phyloP scores from a whole-genome alignment of 106 monocot genomes.

The Chionographis japonica region DNA sequence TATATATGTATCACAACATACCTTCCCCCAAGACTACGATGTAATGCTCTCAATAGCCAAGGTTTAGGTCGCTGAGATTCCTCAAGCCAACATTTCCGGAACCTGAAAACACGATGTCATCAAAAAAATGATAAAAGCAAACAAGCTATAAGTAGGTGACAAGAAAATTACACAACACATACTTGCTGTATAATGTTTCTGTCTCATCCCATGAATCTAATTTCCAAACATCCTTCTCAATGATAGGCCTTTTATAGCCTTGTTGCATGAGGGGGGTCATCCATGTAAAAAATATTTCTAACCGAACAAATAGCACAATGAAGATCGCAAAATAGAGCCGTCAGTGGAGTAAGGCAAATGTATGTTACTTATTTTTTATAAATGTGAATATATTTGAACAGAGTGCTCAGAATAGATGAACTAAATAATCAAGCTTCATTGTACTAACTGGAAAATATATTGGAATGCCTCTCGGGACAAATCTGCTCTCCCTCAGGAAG shows the following conservation, averaged over 20 bases:
- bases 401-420: too few relatives aligned
- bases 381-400: too few relatives aligned
- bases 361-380: neutral
- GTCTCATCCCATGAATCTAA: conserved; percentile 97
- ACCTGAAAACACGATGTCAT: conserved; percentile 36
- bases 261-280: conserved; percentile 90
- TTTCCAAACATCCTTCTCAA: conserved; percentile 98
- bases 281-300: conserved; percentile 85
- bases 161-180: conserved; percentile 2
- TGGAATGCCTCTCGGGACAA: conserved; percentile 83
- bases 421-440: neutral
- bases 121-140: neutral
- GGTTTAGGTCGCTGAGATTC: conserved; percentile 77
- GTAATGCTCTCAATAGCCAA: conserved; percentile 83
- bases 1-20: conserved; percentile 10
- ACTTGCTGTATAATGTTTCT: conserved; percentile 73
- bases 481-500: conserved; percentile 76
- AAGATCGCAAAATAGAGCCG: neutral
- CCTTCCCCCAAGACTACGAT: conserved; percentile 84
- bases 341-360: neutral
- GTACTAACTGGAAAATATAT: conserved; percentile 77
- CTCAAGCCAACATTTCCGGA: conserved; percentile 76
- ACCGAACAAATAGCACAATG: conserved; percentile 3
- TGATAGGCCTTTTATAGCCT: conserved; percentile 82
- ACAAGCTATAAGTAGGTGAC: neutral